Evolutionary conservation across 768 basidiomycete genomes (phyloP), one percentile per base, ranked within the genome.

Genomic region (Pholiota molesta): DNA sequence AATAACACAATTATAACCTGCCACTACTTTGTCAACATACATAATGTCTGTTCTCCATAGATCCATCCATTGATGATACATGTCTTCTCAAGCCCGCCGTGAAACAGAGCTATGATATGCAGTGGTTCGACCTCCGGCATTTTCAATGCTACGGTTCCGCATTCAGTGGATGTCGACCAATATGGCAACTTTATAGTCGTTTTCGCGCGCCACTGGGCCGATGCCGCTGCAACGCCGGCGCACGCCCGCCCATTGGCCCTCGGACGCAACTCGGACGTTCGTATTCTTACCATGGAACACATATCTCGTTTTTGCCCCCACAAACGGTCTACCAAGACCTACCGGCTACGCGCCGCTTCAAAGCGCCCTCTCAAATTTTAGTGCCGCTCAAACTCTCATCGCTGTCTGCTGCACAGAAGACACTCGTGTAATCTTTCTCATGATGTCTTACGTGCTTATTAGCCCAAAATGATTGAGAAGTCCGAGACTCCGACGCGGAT

Each of bases 401-500:
- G 33, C 33, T 26, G 26, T 35, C 33, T 37, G 55, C n/a, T 28
- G n/a, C 29, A 19, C n/a, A 60, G 61, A 66, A 62, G 62, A 35
- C 55, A 37, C 57, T 60, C 62, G 65, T 63, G 62, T 62, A 63
- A 65, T 35, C 62, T 63, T 68, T 66, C 62, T 65, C 67, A 64
- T 65, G 61, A 62, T 62, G 62, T 52, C 57, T 66, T 62, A 67
- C 66, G 62, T 70, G 60, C 62, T 44, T 62, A 59, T 64, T 63
- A 62, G 56, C 55, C 66, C 59, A 63, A 62, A 62, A 40, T 57
- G 56, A 61, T 52, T 52, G 57, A 59, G 60, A 66, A 60, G 58
- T 61, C 67, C 63, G 63, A 62, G 60, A 65, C 45, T 64, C 67
- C 65, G 61, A 62, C 60, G 55, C 66, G 67, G 68, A 55, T 66